Percentiles rank a stretch among this genome's conserved stretches.
phyloP scores from a whole-genome alignment of 2,329 filamentous ascomycete species.

The Amauroascus verrucosus region DNA sequence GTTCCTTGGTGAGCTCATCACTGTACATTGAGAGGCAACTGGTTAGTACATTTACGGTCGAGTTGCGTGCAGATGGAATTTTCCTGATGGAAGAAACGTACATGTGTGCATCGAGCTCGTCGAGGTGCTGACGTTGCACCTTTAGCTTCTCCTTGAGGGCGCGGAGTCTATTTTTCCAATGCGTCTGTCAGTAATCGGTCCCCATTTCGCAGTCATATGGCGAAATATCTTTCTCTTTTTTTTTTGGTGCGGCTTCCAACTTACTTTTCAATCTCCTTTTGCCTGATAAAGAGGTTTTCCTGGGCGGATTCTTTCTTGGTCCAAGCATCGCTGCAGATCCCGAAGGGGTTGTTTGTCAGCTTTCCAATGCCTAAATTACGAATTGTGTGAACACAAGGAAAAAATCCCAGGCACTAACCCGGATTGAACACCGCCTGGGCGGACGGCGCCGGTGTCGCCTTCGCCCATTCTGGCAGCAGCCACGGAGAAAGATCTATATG shows the following conservation, averaged over 20 bases:
- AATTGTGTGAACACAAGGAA: background rate
- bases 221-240: too few species aligned
- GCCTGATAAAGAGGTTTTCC: slow-evolving; percentile 74
- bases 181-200: background rate
- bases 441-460: slow-evolving; percentile 55
- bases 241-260: slow-evolving; percentile 14
- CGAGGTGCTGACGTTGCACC: slow-evolving; percentile 71
- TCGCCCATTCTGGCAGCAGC: slow-evolving; percentile 54
- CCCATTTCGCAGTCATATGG: background rate
- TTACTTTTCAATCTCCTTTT: slow-evolving; percentile 80
- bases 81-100: slow-evolving; percentile 37
- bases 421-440: slow-evolving; percentile 23
- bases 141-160: slow-evolving; percentile 59
- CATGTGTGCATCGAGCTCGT: slow-evolving; percentile 81
- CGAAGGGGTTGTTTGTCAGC: slow-evolving; percentile 1
- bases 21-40: slow-evolving; percentile 35
- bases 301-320: slow-evolving; percentile 78
- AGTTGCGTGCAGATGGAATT: background rate
- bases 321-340: slow-evolving; percentile 65
- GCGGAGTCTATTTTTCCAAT: slow-evolving; percentile 44
- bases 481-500: slow-evolving; percentile 52
- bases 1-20: slow-evolving; percentile 64
- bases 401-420: slow-evolving; percentile 25
- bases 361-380: background rate
- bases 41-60: slow-evolving; percentile 5